Base-by-base conservation (phyloP, 2,329 filamentous ascomycete genomes). In the Cercospora sp. region DNA sequence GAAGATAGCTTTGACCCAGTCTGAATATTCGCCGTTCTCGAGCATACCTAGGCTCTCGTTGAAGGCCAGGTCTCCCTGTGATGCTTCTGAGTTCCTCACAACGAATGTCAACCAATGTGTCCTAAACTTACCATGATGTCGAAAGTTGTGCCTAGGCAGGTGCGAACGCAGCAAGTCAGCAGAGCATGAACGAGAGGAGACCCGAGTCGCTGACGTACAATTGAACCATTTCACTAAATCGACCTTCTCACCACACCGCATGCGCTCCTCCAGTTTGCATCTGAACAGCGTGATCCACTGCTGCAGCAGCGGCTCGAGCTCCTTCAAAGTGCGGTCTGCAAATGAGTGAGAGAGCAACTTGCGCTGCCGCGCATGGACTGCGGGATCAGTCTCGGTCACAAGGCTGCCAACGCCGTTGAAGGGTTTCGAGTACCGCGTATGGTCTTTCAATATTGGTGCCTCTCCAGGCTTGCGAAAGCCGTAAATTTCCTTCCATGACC, bases 171-270 rank as follows among this genome's bases (percentile, higher is more conserved):
- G 9, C 12, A 7, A 26, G 20, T 61, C 59, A 61, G 59, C 59
- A 61, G 16, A n/a, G 20, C 9, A 16, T 33, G 28, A 4, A 5
- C 20, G 13, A 20, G 16, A 12, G 39, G 18, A 12, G 7, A 7
- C 28, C 5, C 3, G n/a, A 16, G 59, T 20, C 39, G 31, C 36
- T 36, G 18, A 16, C 60, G 45, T 30, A 62, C 64, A 70, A 33
- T 72, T 71, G 69, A 72, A 75, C 55, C 65, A 72, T 13, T 72
- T 70, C 12, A 74, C 60, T 66, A 78, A 65, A 64, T 78, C 71
- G 5, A 74, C 67, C 5, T 60, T 58, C 51, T 67, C 55, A 13
- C 64, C 68, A 16, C 16, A 62, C 8, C 55, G 31, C 9, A 67
- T 69, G 20, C 36, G 33, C 51, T 72, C 71, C 3, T 26, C 57